A percentile compares a stretch with the other conserved stretches of the same genome.
These are phyloP conservation scores for Gossypium arboreum DNA, from an alignment of 345 rosid species.

Conservation along the genomic window DNA sequence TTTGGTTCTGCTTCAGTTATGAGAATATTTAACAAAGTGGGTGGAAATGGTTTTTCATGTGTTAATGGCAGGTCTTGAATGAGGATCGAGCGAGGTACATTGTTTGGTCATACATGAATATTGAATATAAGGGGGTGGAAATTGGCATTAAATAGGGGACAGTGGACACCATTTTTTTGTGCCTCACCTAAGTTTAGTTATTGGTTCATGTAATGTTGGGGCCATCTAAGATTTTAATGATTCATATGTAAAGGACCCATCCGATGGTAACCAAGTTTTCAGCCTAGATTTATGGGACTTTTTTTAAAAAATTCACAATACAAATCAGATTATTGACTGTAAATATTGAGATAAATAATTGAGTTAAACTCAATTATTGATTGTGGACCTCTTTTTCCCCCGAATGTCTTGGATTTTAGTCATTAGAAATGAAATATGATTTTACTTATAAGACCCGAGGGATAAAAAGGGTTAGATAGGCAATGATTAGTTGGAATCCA, in stretches of 20 bases:
- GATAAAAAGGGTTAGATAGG: background rate
- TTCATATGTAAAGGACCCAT: background rate
- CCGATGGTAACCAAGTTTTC: background rate
- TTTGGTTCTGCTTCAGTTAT: background rate
- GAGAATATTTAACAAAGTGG: background rate
- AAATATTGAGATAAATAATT: too few species aligned
- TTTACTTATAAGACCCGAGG: background rate
- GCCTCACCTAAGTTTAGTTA: background rate
- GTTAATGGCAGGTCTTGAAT: slow-evolving; percentile 1
- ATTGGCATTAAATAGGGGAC: background rate
- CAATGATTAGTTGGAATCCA: background rate
- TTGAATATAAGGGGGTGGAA: background rate
- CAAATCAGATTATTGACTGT: too few species aligned
- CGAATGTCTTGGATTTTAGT: too few species aligned
- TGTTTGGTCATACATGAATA: slow-evolving; percentile 6
- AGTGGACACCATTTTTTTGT: background rate
- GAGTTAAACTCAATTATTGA: too few species aligned
- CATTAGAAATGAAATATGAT: background rate
- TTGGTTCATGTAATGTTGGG: background rate
- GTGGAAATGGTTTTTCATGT: background rate
- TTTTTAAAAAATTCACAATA: too few species aligned
- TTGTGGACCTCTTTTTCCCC: too few species aligned
- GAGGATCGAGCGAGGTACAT: background rate
- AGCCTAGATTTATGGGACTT: background rate
- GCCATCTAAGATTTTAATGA: background rate